Evolutionary conservation across 2,329 filamentous ascomycete species (phyloP).

Genomic region (Akanthomyces lecanii): DNA sequence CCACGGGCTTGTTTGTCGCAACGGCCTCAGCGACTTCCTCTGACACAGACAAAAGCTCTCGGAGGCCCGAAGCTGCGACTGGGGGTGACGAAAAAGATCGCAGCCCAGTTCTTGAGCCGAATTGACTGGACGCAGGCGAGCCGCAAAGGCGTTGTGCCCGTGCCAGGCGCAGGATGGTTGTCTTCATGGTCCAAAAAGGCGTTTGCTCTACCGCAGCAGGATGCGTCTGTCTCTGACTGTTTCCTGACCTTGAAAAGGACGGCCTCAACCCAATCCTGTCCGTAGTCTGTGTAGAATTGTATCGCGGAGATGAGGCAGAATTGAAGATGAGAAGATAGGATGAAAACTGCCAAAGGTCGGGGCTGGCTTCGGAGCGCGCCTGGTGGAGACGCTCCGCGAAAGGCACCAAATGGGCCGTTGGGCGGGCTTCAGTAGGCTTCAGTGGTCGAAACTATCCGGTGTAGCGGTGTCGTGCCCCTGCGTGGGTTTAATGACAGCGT

Average conservation of each 20-base stretch:
- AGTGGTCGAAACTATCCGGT: not conserved
- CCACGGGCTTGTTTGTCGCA: conserved; percentile 70
- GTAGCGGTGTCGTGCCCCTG: not conserved
- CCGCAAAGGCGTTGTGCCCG: not conserved
- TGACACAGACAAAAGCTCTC: conserved; percentile 61
- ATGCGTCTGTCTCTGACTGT: not conserved
- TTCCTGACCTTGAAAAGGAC: not conserved
- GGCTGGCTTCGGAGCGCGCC: conserved; percentile 2
- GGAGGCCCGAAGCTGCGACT: conserved; percentile 26
- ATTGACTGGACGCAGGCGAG: not conserved
- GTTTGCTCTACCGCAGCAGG: not conserved
- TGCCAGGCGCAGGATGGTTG: not conserved
- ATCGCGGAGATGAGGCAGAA: not conserved
- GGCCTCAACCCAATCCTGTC: not conserved
- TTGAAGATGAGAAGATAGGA: conserved; percentile 1
- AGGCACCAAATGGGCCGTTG: not conserved
- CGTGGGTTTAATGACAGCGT: not conserved
- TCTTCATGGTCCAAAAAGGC: not conserved
- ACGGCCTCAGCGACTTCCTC: conserved; percentile 80
- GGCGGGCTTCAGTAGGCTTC: not conserved
- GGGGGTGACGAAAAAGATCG: conserved; percentile 2
- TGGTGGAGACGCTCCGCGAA: not conserved
- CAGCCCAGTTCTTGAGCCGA: not conserved
- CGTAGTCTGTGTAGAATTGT: not conserved
- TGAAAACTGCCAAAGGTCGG: not conserved